Percentiles rank a stretch among this genome's conserved stretches.
Conservation (phyloP, 2,329 filamentous ascomycete species). For the Monosporascus sp. region DNA sequence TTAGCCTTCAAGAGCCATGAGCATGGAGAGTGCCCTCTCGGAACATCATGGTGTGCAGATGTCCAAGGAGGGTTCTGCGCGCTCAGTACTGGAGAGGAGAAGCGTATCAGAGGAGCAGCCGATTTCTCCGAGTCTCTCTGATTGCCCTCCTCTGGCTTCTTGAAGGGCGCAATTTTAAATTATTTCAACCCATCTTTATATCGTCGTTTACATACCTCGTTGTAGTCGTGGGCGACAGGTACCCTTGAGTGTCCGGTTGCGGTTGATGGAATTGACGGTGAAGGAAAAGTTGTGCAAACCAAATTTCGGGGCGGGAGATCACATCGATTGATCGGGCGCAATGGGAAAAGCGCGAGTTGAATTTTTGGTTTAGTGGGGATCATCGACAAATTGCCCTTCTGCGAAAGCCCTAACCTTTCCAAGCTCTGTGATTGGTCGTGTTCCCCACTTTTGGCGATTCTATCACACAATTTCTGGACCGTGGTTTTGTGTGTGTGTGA, state of each 20-base stretch:
- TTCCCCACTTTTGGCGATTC: neutral
- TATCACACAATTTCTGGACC: neutral
- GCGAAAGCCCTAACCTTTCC: neutral
- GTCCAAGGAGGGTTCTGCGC: constrained; percentile 62
- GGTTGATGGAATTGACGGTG: constrained; percentile 15
- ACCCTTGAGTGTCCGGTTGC: constrained; percentile 13
- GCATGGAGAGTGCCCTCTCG: constrained; percentile 65
- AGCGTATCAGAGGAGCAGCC: constrained; percentile 49
- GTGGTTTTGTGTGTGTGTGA: neutral
- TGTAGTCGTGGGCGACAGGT: constrained; percentile 12
- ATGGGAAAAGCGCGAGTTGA: neutral
- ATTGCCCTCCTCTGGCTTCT: constrained; percentile 60
- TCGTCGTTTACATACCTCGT: constrained; percentile 40
- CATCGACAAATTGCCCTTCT: neutral
- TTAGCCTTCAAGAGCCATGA: constrained; percentile 61
- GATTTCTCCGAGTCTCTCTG: constrained; percentile 30
- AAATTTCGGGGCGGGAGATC: constrained; percentile 22
- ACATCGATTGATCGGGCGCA: neutral
- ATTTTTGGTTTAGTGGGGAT: neutral
- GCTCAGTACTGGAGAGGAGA: constrained; percentile 60
- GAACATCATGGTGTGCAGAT: constrained; percentile 16
- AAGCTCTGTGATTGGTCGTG: neutral
- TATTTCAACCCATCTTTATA: constrained; percentile 28
- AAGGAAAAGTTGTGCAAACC: constrained; percentile 8
- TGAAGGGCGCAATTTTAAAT: constrained; percentile 32